A percentile compares a stretch with the other conserved stretches of the same genome.
Evolutionary conservation across 257 asterid genomes (phyloP).

Genomic region (Anisodus tanguticus): DNA sequence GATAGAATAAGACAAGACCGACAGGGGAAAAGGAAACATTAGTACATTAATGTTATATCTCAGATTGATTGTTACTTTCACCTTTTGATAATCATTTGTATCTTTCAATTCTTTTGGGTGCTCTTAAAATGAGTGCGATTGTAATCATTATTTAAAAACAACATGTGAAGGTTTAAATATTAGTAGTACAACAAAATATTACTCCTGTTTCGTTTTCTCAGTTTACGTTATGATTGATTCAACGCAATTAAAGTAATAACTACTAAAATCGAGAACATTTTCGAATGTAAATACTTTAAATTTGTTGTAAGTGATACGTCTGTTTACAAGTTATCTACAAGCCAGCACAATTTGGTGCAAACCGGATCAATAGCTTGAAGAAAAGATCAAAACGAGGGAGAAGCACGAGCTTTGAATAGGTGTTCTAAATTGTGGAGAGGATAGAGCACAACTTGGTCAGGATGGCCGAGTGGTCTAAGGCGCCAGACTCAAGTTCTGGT

Average conservation of each 20-base stretch:
- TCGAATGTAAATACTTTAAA: neutral
- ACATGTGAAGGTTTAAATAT: neutral
- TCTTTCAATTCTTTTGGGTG: too few species aligned
- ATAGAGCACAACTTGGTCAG: constrained; percentile 44
- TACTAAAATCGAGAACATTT: neutral
- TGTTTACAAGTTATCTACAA: neutral
- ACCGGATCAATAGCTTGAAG: neutral
- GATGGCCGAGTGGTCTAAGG: constrained; percentile 99
- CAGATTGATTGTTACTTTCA: neutral
- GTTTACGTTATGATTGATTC: neutral
- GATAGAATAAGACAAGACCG: neutral
- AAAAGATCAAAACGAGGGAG: too few species aligned
- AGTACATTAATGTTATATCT: neutral
- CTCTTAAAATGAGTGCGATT: too few species aligned
- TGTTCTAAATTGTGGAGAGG: too few species aligned
- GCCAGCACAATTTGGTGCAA: neutral
- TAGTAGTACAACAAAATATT: too few species aligned
- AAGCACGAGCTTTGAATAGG: too few species aligned
- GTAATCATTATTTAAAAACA: too few species aligned
- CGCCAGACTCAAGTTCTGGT: constrained; percentile 99
- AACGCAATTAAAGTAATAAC: neutral
- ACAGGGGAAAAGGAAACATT: neutral
- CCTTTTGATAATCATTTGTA: neutral
- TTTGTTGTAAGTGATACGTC: neutral
- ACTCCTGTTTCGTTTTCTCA: neutral